Evolutionary conservation across 345 rosid species (phyloP), one percentile per base, ranked within the genome.

Genomic region (Bruguiera parviflora): DNA sequence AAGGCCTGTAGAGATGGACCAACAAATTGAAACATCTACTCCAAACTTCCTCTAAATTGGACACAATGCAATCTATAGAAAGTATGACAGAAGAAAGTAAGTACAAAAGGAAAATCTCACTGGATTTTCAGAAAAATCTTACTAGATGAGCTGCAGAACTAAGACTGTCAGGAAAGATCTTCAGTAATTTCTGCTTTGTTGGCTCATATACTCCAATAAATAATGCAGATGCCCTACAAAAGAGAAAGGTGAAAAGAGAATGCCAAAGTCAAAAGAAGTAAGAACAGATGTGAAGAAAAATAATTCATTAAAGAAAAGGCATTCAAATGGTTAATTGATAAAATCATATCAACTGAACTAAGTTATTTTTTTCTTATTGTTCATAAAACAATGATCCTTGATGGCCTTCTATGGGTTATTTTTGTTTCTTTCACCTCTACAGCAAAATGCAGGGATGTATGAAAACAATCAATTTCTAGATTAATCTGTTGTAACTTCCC

Each of bases 141-240:
- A 95, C 96, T 82, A 95, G 64, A 85, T 91, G 96, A 76, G 97
- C 99, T 68, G 84, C 71, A 58, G 98, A 97, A 33, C 93, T 88
- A 72, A 90, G 82, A 83, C 87, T 83, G 76, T 92, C 98, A 49
- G 99, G 97, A 58, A 95, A 76, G 22, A 73, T 84, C 81, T 77
- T 84, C 70, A 92, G 76, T 73, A 95, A 71, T 79, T 95, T 87
- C 87, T 88, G 96, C 81, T 95, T 92, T 69, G 92, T 72, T 53
- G 99, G 99, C 79, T 95, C 99, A 63, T 90, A 95, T 58, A 92
- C 92, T 71, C 99, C 99, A 32, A 95, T 80, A 84, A 92, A 95
- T 70, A 95, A 66, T 22, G 99, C 99, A 39, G 99, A 95, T 73
- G 98, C 99, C 78, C 98, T 95, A 79, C 51, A 56, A 49, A 73